phyloP scores from a whole-genome alignment of 176 grass and related monocot genomes.

The Tuctoria greenei region DNA sequence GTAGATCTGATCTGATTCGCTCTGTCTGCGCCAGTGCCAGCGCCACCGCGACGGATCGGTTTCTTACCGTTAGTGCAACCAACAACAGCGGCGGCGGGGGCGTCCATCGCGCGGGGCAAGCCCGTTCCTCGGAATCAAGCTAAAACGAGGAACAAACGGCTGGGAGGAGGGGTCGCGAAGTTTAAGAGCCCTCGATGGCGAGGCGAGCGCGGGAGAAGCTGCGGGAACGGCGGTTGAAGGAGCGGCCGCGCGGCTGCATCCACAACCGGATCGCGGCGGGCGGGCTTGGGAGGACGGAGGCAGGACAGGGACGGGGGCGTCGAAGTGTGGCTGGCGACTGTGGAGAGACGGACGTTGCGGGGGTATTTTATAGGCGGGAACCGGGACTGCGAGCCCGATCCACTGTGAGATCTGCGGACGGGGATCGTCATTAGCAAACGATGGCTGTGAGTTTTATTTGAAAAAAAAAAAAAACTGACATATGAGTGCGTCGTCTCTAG shows the following conservation, averaged over 20 bases:
- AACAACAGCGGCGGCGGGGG: conserved; percentile 29
- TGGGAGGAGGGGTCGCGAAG: not conserved
- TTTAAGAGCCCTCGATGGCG: conserved; percentile 84
- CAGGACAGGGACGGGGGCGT: not conserved
- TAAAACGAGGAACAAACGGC: not conserved
- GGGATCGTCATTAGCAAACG: too few species aligned
- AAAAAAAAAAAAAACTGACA: too few species aligned
- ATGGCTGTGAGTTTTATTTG: too few species aligned
- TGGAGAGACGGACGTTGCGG: not conserved
- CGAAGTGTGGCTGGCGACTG: not conserved
- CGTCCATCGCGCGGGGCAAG: conserved; percentile 39
- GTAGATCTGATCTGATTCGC: conserved; percentile 32
- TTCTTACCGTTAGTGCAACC: conserved; percentile 50
- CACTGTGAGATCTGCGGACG: conserved; percentile 46
- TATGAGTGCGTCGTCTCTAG: too few species aligned
- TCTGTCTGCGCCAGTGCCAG: not conserved
- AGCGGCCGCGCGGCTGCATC: conserved; percentile 72
- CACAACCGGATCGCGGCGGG: conserved; percentile 41
- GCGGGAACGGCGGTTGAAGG: conserved; percentile 73
- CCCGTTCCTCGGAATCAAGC: conserved; percentile 1
- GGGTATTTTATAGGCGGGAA: conserved; percentile 27
- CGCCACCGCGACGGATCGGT: too few species aligned
- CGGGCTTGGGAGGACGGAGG: not conserved
- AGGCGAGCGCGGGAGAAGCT: conserved; percentile 89
- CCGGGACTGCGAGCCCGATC: not conserved